Evolutionary conservation across 495 filamentous ascomycete species (phyloP).

Genomic region (Penicillium bialowiezense): DNA sequence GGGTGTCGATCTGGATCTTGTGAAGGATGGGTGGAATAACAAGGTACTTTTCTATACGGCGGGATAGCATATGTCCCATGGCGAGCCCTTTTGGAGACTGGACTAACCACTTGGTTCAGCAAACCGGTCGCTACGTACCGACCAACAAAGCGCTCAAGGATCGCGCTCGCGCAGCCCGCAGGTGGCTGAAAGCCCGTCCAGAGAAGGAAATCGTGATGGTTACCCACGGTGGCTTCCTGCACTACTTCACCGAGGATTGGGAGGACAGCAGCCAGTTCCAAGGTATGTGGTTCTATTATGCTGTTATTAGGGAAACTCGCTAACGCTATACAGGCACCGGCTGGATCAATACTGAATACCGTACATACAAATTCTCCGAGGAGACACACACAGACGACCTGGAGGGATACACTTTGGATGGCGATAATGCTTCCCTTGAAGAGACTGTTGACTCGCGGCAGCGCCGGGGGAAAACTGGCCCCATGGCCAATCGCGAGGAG

Average conservation of each 20-base stretch:
- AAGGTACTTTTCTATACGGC: slow-evolving; percentile 55
- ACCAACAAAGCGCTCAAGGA: slow-evolving; percentile 53
- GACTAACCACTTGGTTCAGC: slow-evolving; percentile 2
- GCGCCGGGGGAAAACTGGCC: slow-evolving; percentile 51
- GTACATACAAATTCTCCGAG: slow-evolving; percentile 68
- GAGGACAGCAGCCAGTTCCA: slow-evolving; percentile 53
- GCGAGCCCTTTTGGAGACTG: no score
- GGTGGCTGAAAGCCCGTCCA: slow-evolving; percentile 59
- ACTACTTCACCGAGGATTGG: slow-evolving; percentile 85
- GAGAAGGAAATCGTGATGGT: slow-evolving; percentile 68
- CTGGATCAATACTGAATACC: slow-evolving; percentile 81
- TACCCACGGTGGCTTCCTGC: slow-evolving; percentile 68
- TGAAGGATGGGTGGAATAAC: slow-evolving; percentile 66
- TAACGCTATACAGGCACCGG: slow-evolving; percentile 57
- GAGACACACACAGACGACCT: slow-evolving; percentile 34
- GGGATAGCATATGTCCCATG: no score
- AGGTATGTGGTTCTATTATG: slow-evolving; percentile 37
- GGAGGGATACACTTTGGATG: slow-evolving; percentile 37
- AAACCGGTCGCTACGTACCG: slow-evolving; percentile 55
- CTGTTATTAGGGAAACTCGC: neutral
- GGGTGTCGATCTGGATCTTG: slow-evolving; percentile 60
- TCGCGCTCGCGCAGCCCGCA: slow-evolving; percentile 62
- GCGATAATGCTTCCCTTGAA: slow-evolving; percentile 58
- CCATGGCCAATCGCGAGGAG: slow-evolving; percentile 32
- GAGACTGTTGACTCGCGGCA: slow-evolving; percentile 60